These are phyloP conservation scores for Phytophthora hibernalis DNA, from an alignment of 352 stramenopile genomes.

Conservation along the genomic window DNA sequence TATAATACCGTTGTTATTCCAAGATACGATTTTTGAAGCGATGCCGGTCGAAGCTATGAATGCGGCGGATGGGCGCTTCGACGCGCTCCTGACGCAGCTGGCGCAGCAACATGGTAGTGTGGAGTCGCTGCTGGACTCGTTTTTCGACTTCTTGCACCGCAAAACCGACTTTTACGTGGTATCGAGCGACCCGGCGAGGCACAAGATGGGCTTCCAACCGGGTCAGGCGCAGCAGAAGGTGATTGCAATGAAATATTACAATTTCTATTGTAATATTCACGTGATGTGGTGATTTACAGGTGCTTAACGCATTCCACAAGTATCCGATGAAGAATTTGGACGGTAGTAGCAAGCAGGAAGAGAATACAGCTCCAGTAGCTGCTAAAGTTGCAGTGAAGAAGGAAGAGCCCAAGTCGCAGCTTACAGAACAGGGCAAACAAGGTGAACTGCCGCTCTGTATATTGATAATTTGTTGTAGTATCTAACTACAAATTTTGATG, in stretches of 20 bases:
- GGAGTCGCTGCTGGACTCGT: constrained; percentile 95
- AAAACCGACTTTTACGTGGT: constrained; percentile 98
- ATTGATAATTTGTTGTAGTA: too few relatives aligned
- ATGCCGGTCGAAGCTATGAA: constrained; percentile 32
- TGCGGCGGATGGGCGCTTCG: constrained; percentile 46
- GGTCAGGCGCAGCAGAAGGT: constrained; percentile 66
- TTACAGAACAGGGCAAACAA: constrained; percentile 79
- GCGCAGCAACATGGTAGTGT: constrained; percentile 95
- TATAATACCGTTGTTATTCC: too few relatives aligned
- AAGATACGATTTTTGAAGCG: neutral
- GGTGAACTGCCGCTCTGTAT: constrained; percentile 26
- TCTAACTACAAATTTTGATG: too few relatives aligned
- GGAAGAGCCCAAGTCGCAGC: constrained; percentile 17
- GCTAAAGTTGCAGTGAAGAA: neutral
- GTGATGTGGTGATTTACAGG: neutral
- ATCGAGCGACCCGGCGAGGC: constrained; percentile 49
- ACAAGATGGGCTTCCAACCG: constrained; percentile 71
- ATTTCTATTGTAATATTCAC: neutral
- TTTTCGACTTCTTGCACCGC: constrained; percentile 97
- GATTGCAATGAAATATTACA: constrained; percentile 10
- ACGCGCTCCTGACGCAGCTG: constrained; percentile 93
- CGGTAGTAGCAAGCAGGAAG: neutral
- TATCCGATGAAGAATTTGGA: constrained; percentile 71
- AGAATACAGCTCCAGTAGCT: neutral
- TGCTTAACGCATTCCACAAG: constrained; percentile 72